Evolutionary conservation across 768 basidiomycete species (phyloP).

Genomic region (Naganishia onofrii): DNA sequence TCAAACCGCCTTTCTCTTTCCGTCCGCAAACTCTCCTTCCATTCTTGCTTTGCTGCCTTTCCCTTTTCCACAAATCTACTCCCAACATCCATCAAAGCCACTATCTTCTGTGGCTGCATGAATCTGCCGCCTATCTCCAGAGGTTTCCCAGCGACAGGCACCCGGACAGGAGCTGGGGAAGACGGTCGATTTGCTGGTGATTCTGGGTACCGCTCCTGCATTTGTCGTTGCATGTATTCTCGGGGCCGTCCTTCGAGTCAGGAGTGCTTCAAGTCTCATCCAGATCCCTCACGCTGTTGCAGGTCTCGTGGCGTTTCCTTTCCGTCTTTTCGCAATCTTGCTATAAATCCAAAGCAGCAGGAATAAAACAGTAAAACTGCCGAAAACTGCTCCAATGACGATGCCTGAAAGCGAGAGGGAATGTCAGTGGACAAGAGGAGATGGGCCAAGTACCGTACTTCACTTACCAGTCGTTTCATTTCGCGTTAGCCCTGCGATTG

Average conservation of each 20-base stretch:
- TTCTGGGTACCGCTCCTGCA: neutral
- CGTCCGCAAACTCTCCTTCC: constrained; percentile 20
- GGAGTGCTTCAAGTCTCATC: too few relatives aligned
- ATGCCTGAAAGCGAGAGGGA: neutral
- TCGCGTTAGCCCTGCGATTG: neutral
- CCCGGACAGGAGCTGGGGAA: neutral
- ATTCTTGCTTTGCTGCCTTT: constrained; percentile 6
- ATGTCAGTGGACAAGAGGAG: neutral
- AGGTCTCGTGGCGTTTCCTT: neutral
- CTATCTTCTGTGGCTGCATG: neutral
- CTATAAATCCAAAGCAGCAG: neutral
- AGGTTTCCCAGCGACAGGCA: neutral
- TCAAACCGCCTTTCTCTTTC: constrained; percentile 14
- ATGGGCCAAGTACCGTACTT: neutral
- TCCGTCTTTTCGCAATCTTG: constrained; percentile 4
- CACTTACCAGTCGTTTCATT: neutral
- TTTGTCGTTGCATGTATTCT: constrained; percentile 3
- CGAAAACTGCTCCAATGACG: neutral
- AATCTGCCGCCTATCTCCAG: constrained; percentile 5
- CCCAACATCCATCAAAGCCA: constrained; percentile 22
- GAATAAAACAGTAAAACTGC: neutral
- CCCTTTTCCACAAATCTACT: constrained; percentile 9
- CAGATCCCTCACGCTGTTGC: neutral
- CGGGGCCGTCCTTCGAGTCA: too few relatives aligned
- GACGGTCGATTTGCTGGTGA: neutral